A percentile compares a stretch with the other conserved stretches of the same genome.
phyloP scores from a whole-genome alignment of 108 stramenopile genomes.

The Epipyxis sp. region DNA sequence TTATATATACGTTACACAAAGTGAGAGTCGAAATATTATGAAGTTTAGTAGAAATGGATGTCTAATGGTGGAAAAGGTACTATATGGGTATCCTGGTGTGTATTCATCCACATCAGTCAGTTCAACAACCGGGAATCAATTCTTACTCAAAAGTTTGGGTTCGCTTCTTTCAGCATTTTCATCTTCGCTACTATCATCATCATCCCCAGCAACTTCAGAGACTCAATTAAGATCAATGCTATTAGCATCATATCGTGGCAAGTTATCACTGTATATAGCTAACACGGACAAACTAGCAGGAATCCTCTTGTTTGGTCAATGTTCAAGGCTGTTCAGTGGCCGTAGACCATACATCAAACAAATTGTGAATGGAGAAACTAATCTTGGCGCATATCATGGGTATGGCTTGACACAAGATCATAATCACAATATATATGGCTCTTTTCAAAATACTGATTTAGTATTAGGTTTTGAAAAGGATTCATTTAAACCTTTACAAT shows the following conservation, averaged over 20 bases:
- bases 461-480: background rate
- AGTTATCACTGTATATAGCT: background rate
- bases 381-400: background rate
- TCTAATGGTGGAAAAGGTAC: conserved; percentile 11
- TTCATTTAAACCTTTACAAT: no score
- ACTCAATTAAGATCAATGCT: background rate
- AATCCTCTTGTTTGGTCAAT: background rate
- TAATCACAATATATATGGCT: background rate
- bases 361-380: background rate
- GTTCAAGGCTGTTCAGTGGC: background rate
- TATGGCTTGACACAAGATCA: background rate
- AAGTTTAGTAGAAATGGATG: background rate
- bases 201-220: no score
- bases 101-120: no score
- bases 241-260: background rate
- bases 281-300: background rate
- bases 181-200: no score
- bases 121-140: no score
- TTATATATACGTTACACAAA: conserved; percentile 17
- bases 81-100: no score
- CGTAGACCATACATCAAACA: background rate
- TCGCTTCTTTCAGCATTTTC: no score
- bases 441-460: background rate
- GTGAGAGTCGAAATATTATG: background rate
- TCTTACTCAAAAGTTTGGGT: no score